Evolutionary conservation across 768 basidiomycete species (phyloP).

Genomic region (Heimioporus sp.): DNA sequence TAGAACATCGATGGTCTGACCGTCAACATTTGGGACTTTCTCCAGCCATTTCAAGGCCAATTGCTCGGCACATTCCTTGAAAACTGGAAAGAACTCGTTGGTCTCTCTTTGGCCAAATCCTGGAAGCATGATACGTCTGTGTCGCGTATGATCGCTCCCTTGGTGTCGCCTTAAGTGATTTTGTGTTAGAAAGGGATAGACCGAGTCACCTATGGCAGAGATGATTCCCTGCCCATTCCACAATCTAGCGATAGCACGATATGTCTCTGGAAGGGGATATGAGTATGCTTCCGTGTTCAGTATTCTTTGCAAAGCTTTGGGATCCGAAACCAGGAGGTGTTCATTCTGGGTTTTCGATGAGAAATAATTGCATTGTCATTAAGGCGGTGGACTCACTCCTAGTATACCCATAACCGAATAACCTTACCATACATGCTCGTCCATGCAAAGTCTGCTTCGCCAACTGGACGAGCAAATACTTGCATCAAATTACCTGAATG

Average conservation of each 20-base stretch:
- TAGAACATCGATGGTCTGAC: conserved; percentile 16
- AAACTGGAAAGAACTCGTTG: conserved; percentile 49
- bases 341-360: conserved; percentile 35
- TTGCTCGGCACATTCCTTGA: conserved; percentile 34
- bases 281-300: conserved; percentile 41
- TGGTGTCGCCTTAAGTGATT: neutral
- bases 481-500: conserved; percentile 19
- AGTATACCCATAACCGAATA: conserved; percentile 22
- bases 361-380: conserved; percentile 4
- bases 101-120: conserved; percentile 52
- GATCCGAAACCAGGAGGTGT: conserved; percentile 44
- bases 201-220: no score
- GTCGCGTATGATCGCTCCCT: conserved; percentile 47
- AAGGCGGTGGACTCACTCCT: conserved; percentile 11
- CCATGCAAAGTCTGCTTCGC: conserved; percentile 31
- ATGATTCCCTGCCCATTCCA: no score
- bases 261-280: conserved; percentile 18
- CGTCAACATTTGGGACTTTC: neutral
- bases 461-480: conserved; percentile 16
- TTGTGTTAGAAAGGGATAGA: conserved; percentile 3
- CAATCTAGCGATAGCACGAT: no score
- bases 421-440: conserved; percentile 25
- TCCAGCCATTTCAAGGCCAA: conserved; percentile 21
- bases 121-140: conserved; percentile 51
- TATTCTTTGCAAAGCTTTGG: conserved; percentile 41